Conservation (phyloP, 176 grass and related monocot species). For the Bolboschoenus planiculmis region DNA sequence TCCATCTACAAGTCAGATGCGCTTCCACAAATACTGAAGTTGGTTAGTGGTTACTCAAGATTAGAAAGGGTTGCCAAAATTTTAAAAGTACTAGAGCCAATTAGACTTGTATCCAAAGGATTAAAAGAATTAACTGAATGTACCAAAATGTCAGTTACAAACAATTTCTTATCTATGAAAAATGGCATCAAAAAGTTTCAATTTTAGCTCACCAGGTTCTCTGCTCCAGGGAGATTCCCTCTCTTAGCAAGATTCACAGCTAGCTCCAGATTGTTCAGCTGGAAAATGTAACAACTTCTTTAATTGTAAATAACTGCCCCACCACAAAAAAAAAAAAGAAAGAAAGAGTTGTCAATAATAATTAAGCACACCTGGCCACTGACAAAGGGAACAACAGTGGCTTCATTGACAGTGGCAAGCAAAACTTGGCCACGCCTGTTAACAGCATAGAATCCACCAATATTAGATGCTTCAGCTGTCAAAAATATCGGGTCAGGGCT, state of each 20-base stretch:
- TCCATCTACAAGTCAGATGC: neutral
- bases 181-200: neutral
- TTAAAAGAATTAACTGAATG: neutral
- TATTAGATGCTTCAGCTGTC: slow-evolving; percentile 69
- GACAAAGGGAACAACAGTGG: slow-evolving; percentile 81
- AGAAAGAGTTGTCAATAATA: neutral
- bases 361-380: slow-evolving; percentile 67
- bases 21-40: neutral
- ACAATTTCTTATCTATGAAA: neutral
- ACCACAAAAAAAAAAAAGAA: slow-evolving; percentile 14
- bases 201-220: slow-evolving; percentile 68
- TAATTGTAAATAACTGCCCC: neutral
- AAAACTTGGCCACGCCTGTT: slow-evolving; percentile 96
- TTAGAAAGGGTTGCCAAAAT: neutral
- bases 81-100: neutral
- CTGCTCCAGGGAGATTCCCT: slow-evolving; percentile 96
- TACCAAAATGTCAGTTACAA: neutral
- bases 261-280: slow-evolving; percentile 96
- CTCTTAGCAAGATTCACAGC: slow-evolving; percentile 99
- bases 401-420: slow-evolving; percentile 92
- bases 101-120: neutral
- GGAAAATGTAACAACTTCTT: slow-evolving; percentile 16
- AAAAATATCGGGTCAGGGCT: slow-evolving; percentile 98
- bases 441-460: slow-evolving; percentile 94
- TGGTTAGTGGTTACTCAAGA: neutral